Conservation (phyloP, 371 early-diverging fungal species). For the Cokeromyces recurvatus region DNA sequence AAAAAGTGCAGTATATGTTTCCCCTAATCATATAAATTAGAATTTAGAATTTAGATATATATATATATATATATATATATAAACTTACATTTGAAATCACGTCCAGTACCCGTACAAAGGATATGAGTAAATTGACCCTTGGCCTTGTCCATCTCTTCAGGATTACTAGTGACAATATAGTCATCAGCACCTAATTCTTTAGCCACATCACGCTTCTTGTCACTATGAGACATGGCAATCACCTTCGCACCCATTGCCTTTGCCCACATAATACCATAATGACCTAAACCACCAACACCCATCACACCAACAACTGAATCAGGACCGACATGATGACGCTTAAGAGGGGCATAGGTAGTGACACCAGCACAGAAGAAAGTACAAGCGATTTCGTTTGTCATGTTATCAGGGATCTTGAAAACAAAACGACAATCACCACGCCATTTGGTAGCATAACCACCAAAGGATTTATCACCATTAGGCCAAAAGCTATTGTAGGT, state of each 20-base stretch:
- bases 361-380: conserved; percentile 51
- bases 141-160: conserved; percentile 45
- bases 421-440: conserved; percentile 44
- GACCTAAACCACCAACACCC: conserved; percentile 63
- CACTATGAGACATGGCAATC: conserved; percentile 24
- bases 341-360: conserved; percentile 63
- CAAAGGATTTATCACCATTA: conserved; percentile 50
- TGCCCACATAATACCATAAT: conserved; percentile 55
- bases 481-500: conserved; percentile 54
- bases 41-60: too few relatives aligned
- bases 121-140: conserved; percentile 33
- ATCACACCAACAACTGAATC: conserved; percentile 55
- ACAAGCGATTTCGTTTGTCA: conserved; percentile 46
- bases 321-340: conserved; percentile 41
- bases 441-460: conserved; percentile 60
- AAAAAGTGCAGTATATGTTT: conserved; percentile 24
- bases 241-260: conserved; percentile 66
- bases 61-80: too few relatives aligned
- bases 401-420: conserved; percentile 53
- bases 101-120: conserved; percentile 38
- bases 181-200: conserved; percentile 30
- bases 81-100: conserved; percentile 22
- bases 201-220: conserved; percentile 34
- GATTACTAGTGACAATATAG: conserved; percentile 28
- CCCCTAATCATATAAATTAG: conserved; percentile 26